Conservation (phyloP, 169 alveolate species). For the Cystoisospora suis region DNA sequence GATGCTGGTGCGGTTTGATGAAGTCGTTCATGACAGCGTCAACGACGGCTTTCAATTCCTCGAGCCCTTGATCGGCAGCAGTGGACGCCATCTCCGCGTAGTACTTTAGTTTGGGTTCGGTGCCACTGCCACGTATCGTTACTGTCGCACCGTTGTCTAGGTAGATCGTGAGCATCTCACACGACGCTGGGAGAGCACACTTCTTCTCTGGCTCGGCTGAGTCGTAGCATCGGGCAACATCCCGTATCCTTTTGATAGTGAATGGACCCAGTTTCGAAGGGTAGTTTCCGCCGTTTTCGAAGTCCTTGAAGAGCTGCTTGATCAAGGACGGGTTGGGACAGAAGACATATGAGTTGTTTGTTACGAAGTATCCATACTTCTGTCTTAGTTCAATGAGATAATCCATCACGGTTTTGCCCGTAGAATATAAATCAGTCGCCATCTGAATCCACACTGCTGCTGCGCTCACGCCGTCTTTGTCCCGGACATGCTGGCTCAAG, state of each 20-base stretch:
- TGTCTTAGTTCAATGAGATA: slow-evolving; percentile 63
- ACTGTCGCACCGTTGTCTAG: slow-evolving; percentile 75
- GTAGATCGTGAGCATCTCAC: slow-evolving; percentile 68
- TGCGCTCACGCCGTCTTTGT: slow-evolving; percentile 86
- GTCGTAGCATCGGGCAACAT: slow-evolving; percentile 80
- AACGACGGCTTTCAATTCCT: slow-evolving; percentile 69
- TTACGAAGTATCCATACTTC: slow-evolving; percentile 77
- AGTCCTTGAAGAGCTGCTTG: slow-evolving; percentile 70
- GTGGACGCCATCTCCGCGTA: slow-evolving; percentile 75
- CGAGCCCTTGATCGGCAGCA: slow-evolving; percentile 68
- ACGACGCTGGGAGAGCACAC: slow-evolving; percentile 73
- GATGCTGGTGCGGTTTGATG: slow-evolving; percentile 68
- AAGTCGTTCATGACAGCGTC: slow-evolving; percentile 70
- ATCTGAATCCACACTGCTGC: slow-evolving; percentile 77
- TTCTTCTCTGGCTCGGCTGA: slow-evolving; percentile 70
- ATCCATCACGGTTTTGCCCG: slow-evolving; percentile 68
- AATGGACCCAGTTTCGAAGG: slow-evolving; percentile 68
- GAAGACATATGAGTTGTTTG: slow-evolving; percentile 74
- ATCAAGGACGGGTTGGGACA: slow-evolving; percentile 70
- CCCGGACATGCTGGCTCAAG: slow-evolving; percentile 71
- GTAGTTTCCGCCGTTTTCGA: slow-evolving; percentile 71
- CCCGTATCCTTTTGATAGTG: slow-evolving; percentile 70
- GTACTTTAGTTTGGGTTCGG: slow-evolving; percentile 86
- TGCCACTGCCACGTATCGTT: slow-evolving; percentile 80
- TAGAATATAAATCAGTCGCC: slow-evolving; percentile 69